Base-by-base conservation (phyloP, 176 grass and related monocot species). In the Eragrostis nindensis region DNA sequence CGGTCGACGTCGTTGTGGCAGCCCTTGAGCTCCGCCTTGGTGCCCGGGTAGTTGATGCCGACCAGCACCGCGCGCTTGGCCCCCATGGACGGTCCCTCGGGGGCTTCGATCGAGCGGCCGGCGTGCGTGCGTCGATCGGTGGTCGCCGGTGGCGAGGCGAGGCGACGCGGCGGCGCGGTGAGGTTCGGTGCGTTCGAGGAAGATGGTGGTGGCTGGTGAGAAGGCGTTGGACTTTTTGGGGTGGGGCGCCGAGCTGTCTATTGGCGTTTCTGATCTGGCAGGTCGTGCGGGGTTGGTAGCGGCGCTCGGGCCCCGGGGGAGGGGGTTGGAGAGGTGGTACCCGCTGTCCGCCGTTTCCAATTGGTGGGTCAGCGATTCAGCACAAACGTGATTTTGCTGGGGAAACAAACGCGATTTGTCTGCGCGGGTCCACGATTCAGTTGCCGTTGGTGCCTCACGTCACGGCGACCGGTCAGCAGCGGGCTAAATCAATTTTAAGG, bases 21-120 rank as follows among this genome's bases (percentile, higher is more conserved):
- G 30, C 89, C 94, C 41, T 82, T 87, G 36, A 97, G 92, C 89
- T 97, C 89, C 19, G 67, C 87, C 56, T 90, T 80, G 21, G 92
- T 94, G 22, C 94, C 94, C 8, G 85, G 63, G 89, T 97, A 97
- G 92, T 94, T 97, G 76, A 87, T 86, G 21, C 94, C 94, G 62
- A 97, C 90, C 72, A 97, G 74, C 21, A 92, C 4, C n/a, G 84
- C 92, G 25, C 57, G 84, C 84, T 92, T 95, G 54, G 68, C 55
- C 10, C 83, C 91, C 88, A 94, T 94, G 30, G 52, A 4, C 38
- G 68, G 4, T 36, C 1, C 1, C 87, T 45, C 83, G 80, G 39
- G 53, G 56, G 91, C 60, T 25, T 57, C 18, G 43, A 89, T 85
- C 13, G 10, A 12, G 10, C 46, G 46, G 27, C 81, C 39, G 60